Percentiles rank a stretch among this genome's conserved stretches.
Evolutionary conservation across 495 filamentous ascomycete genomes (phyloP).

Genomic region (Neurospora discreta): DNA sequence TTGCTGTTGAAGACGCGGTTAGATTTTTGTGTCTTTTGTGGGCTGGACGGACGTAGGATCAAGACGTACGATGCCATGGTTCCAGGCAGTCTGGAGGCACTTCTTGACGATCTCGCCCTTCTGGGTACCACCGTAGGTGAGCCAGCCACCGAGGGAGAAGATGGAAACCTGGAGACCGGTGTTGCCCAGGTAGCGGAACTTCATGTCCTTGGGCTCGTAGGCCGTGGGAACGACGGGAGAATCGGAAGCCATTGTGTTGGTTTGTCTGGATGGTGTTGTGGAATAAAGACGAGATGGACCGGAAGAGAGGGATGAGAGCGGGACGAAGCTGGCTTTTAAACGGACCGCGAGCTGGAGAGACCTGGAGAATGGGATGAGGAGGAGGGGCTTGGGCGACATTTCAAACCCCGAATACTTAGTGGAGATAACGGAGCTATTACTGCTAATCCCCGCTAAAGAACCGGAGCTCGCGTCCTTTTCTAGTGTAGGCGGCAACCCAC

Average conservation of each 20-base stretch:
- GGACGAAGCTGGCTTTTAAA: background rate
- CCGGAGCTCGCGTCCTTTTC: background rate
- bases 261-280: slow-evolving; percentile 10
- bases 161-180: slow-evolving; percentile 60
- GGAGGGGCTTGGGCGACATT: background rate
- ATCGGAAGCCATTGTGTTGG: slow-evolving; percentile 11
- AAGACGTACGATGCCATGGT: slow-evolving; percentile 35
- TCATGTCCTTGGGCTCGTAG: slow-evolving; percentile 47
- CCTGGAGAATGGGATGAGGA: background rate
- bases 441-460: background rate
- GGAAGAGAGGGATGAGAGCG: background rate
- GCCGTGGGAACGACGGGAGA: slow-evolving; percentile 23
- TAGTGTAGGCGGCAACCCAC: background rate
- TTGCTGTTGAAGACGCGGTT: slow-evolving; percentile 13
- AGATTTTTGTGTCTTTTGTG: background rate
- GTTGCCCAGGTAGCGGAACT: slow-evolving; percentile 57
- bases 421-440: background rate
- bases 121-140: slow-evolving; percentile 32
- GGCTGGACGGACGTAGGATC: background rate
- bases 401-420: background rate
- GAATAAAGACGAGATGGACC: background rate
- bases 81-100: slow-evolving; percentile 38
- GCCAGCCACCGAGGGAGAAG: slow-evolving; percentile 55
- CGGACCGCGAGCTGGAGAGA: background rate
- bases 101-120: slow-evolving; percentile 34